Evolutionary conservation across 1,284 basidiomycete genomes (phyloP).

Genomic region (Polyporus tsugae): DNA sequence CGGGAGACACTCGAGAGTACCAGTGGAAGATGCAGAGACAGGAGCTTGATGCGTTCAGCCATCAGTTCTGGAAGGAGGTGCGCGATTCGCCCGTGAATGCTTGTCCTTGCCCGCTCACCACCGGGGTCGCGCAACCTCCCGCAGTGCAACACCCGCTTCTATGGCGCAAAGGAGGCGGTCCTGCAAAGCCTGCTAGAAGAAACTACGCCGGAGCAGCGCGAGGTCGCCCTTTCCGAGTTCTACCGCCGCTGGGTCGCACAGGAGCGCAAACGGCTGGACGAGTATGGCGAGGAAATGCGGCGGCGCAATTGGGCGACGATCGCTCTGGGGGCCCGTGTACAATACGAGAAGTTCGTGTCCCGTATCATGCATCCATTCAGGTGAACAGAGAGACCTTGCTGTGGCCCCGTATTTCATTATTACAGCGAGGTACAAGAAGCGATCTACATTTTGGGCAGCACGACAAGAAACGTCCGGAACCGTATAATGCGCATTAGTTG

Average conservation of each 20-base stretch:
- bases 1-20: slow-evolving; percentile 57
- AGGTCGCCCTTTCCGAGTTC: slow-evolving; percentile 73
- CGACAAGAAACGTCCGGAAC: slow-evolving; percentile 1
- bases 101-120: not conserved
- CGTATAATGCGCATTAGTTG: slow-evolving; percentile 8
- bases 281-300: slow-evolving; percentile 71
- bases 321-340: slow-evolving; percentile 58
- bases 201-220: slow-evolving; percentile 60
- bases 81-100: slow-evolving; percentile 41
- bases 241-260: slow-evolving; percentile 76
- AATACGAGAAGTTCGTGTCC: slow-evolving; percentile 51
- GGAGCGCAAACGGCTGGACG: slow-evolving; percentile 62
- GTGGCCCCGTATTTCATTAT: not conserved
- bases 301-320: slow-evolving; percentile 64
- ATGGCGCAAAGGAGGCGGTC: slow-evolving; percentile 65
- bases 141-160: slow-evolving; percentile 79
- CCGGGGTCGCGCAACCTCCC: not conserved
- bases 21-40: slow-evolving; percentile 75
- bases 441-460: slow-evolving; percentile 26
- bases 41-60: slow-evolving; percentile 74
- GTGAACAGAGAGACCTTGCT: slow-evolving; percentile 11
- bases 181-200: slow-evolving; percentile 63
- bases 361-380: slow-evolving; percentile 34
- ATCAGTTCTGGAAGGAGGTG: slow-evolving; percentile 81
- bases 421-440: slow-evolving; percentile 12